phyloP scores from a whole-genome alignment of 257 asterid genomes.

The Ocimum tenuiflorum region DNA sequence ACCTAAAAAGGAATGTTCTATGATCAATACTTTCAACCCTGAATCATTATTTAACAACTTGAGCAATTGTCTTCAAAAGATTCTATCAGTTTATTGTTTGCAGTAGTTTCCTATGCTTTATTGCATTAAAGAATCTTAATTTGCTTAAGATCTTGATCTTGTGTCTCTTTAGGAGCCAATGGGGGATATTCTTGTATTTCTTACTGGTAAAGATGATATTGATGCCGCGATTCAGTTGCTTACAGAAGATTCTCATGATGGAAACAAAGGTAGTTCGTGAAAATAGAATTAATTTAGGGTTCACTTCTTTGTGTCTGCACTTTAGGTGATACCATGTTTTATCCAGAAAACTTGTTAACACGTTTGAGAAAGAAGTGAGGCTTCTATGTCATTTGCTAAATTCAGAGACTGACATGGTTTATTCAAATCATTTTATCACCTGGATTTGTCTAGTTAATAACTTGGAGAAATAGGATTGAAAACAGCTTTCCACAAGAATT shows the following conservation, averaged over 20 bases:
- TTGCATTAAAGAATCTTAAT: neutral
- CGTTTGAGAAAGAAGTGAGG: neutral
- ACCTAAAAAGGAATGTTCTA: neutral
- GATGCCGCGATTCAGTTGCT: conserved; percentile 84
- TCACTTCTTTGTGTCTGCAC: conserved; percentile 4
- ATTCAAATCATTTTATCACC: neutral
- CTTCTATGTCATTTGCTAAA: neutral
- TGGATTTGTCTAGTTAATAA: neutral
- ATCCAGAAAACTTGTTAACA: neutral
- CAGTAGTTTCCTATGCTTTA: conserved; percentile 5
- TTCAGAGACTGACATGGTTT: neutral
- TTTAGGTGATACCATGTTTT: neutral
- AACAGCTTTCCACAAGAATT: neutral
- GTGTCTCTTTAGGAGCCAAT: conserved; percentile 52
- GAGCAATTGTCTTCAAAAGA: neutral
- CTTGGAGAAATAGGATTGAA: neutral
- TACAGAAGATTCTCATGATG: conserved; percentile 62
- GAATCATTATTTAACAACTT: neutral
- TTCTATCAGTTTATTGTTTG: neutral
- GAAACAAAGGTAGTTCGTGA: conserved; percentile 50
- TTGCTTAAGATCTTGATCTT: conserved; percentile 6
- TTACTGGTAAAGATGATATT: conserved; percentile 97
- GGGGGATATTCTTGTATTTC: conserved; percentile 90
- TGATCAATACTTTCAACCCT: neutral
- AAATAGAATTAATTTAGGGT: neutral